Percentiles rank a stretch among this genome's conserved stretches.
Conservation (phyloP, 331 rosid species). For the Quercus lobata region DNA sequence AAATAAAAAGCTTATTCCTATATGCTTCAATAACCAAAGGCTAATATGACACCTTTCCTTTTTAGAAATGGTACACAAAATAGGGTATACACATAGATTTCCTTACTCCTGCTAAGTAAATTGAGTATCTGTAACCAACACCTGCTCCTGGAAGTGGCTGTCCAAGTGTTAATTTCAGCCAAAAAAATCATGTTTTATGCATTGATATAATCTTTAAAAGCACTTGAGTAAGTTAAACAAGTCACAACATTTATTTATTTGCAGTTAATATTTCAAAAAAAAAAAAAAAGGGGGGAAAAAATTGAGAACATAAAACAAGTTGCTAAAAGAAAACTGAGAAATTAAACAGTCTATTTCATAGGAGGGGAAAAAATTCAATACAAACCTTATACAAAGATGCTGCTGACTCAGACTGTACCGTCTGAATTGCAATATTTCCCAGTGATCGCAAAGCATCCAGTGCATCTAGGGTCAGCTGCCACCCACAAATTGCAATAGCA, state of each 20-base stretch:
- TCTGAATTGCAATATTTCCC: conserved; percentile 71
- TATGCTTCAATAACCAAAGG: background rate
- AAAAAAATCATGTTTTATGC: background rate
- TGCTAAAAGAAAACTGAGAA: background rate
- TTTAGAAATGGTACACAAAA: background rate
- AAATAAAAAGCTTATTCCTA: too few relatives aligned
- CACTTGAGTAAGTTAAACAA: background rate
- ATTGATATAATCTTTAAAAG: conserved; percentile 6
- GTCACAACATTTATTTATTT: background rate
- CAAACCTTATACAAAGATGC: conserved; percentile 93
- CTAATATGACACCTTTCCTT: background rate
- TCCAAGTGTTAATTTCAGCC: background rate
- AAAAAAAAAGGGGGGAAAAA: background rate
- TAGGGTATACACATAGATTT: background rate
- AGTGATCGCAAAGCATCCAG: conserved; percentile 71
- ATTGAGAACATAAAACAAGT: background rate
- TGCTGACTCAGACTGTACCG: conserved; percentile 88
- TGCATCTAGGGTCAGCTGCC: conserved; percentile 97
- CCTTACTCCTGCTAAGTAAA: background rate
- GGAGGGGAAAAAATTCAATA: conserved; percentile 6
- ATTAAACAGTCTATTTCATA: background rate
- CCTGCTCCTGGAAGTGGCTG: background rate
- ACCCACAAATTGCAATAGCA: conserved; percentile 73
- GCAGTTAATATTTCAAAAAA: background rate
- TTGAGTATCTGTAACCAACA: background rate